Conservation (phyloP, 1,139 yeast species). For the Pichia sp. region DNA sequence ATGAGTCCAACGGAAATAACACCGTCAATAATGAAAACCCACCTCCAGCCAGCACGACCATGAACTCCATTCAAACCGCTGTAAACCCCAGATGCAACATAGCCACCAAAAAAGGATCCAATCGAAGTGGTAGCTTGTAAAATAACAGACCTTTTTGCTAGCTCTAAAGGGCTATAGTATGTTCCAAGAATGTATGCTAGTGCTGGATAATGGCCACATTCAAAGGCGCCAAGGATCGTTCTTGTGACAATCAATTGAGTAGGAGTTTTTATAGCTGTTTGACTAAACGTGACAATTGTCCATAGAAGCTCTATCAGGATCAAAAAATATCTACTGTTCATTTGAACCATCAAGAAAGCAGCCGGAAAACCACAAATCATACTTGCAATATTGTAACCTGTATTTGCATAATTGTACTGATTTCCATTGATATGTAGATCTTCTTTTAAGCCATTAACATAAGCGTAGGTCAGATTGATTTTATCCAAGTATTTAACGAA, state of each 20-base stretch:
- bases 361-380: slow-evolving; percentile 38
- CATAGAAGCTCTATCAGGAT: slow-evolving; percentile 26
- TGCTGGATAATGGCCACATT: slow-evolving; percentile 29
- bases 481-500: slow-evolving; percentile 48
- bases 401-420: slow-evolving; percentile 47
- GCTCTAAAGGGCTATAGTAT: slow-evolving; percentile 29
- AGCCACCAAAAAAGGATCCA: slow-evolving; percentile 23
- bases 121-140: slow-evolving; percentile 1
- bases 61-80: slow-evolving; percentile 43
- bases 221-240: slow-evolving; percentile 28
- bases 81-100: slow-evolving; percentile 42
- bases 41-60: slow-evolving; percentile 68
- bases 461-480: slow-evolving; percentile 51
- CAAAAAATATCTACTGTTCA: slow-evolving; percentile 32
- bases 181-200: slow-evolving; percentile 28
- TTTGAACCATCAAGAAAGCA: slow-evolving; percentile 35
- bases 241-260: slow-evolving; percentile 25
- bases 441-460: slow-evolving; percentile 56
- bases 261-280: slow-evolving; percentile 23
- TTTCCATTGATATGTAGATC: slow-evolving; percentile 48
- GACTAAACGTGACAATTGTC: slow-evolving; percentile 27
- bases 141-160: slow-evolving; percentile 23
- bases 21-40: slow-evolving; percentile 75
- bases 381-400: slow-evolving; percentile 60
- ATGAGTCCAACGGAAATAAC: slow-evolving; percentile 43